Evolutionary conservation across 306 rosid genomes (phyloP).

Genomic region (Castanea crenata): DNA sequence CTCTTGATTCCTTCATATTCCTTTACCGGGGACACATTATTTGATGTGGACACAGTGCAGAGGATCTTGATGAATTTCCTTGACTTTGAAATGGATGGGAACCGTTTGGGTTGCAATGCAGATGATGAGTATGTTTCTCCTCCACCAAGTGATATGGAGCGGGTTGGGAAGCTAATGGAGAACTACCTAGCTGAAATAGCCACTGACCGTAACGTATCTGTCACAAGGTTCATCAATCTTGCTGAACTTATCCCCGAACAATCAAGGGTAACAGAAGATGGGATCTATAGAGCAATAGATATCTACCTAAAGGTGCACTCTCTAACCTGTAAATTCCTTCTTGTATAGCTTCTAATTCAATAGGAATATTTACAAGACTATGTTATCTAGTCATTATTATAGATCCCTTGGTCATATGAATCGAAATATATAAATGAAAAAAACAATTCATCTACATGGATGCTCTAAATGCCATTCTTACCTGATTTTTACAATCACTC

Average conservation of each 20-base stretch:
- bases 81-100: conserved; percentile 46
- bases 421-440: not conserved
- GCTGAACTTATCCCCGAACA: conserved; percentile 87
- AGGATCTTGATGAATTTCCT: conserved; percentile 65
- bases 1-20: conserved; percentile 86
- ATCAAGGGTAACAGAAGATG: conserved; percentile 81
- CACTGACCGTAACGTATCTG: conserved; percentile 65
- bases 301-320: conserved; percentile 81
- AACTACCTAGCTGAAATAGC: conserved; percentile 85
- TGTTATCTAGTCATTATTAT: not conserved
- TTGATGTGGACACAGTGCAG: conserved; percentile 85
- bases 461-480: not conserved
- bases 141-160: conserved; percentile 48
- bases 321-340: not conserved
- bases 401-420: not conserved
- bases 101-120: conserved; percentile 26
- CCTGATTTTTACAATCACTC: not conserved
- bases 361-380: not conserved
- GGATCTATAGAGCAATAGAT: conserved; percentile 88
- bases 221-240: conserved; percentile 57
- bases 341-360: not conserved
- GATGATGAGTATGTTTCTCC: conserved; percentile 57
- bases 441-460: not conserved
- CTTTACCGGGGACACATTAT: conserved; percentile 72
- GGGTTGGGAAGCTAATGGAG: conserved; percentile 84